Conservation (phyloP, 2,329 filamentous ascomycete genomes). For the Scedosporium dehoogii region DNA sequence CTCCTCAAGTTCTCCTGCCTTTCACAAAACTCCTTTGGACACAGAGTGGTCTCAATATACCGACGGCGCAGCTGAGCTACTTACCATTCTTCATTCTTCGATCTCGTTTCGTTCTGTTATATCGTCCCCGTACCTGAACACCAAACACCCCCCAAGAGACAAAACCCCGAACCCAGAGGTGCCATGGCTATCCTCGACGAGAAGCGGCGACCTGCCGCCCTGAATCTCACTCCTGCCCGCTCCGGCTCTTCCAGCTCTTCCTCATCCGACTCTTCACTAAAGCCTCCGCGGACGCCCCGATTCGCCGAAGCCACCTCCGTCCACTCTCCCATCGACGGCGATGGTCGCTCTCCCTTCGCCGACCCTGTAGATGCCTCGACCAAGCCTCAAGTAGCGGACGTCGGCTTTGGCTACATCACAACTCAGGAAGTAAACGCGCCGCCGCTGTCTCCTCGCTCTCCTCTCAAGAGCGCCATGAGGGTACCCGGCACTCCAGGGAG, state of each 20-base stretch:
- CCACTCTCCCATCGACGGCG: constrained; percentile 56
- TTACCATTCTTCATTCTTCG: constrained; percentile 17
- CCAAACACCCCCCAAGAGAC: background rate
- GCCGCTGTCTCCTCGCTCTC: constrained; percentile 62
- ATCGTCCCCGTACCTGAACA: background rate
- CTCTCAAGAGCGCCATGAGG: constrained; percentile 84
- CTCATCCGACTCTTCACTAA: constrained; percentile 46
- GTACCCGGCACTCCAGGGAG: constrained; percentile 73
- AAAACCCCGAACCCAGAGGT: background rate
- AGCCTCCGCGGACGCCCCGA: constrained; percentile 63
- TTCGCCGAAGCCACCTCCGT: constrained; percentile 75
- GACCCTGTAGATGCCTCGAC: constrained; percentile 44
- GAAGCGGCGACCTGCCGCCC: constrained; percentile 45
- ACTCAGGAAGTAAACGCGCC: constrained; percentile 47
- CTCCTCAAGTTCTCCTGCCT: constrained; percentile 12
- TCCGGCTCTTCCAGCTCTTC: constrained; percentile 39
- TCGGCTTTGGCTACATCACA: constrained; percentile 87
- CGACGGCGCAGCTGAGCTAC: constrained; percentile 10
- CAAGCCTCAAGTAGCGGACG: constrained; percentile 67
- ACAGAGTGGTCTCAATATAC: background rate
- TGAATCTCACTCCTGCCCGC: constrained; percentile 41
- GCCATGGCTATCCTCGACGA: constrained; percentile 35
- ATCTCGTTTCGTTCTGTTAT: constrained; percentile 2
- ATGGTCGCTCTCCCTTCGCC: constrained; percentile 44
- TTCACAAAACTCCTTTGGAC: background rate